Evolutionary conservation across 345 rosid genomes (phyloP).

Genomic region (Anacardium occidentale): DNA sequence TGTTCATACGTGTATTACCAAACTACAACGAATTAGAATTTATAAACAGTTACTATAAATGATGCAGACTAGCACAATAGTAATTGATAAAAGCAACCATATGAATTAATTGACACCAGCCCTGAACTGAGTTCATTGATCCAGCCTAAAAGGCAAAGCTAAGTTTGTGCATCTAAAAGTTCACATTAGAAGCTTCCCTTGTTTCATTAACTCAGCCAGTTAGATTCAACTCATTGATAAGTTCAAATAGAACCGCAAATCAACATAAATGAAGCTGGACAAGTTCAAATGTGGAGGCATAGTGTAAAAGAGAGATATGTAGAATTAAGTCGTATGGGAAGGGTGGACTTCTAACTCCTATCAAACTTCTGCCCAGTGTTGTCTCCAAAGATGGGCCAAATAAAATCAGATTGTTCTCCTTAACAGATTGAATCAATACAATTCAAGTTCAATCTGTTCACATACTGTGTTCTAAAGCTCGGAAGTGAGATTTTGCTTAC

Average conservation of each 20-base stretch:
- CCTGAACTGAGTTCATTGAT: neutral
- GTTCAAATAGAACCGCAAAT: neutral
- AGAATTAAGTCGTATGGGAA: neutral
- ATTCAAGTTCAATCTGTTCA: neutral
- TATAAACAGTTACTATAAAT: conserved; percentile 1
- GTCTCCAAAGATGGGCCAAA: neutral
- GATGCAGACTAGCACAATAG: neutral
- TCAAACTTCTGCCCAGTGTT: neutral
- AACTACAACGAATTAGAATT: conserved; percentile 19
- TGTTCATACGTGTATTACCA: conserved; percentile 75
- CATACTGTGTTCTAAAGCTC: neutral
- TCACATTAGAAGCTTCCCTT: neutral
- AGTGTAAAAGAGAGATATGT: neutral
- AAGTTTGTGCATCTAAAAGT: neutral
- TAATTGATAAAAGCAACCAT: neutral
- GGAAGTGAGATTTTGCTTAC: neutral
- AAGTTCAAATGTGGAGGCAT: neutral
- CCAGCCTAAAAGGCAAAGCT: neutral
- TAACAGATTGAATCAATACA: neutral
- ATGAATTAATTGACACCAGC: neutral
- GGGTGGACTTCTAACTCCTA: too few species aligned
- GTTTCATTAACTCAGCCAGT: neutral
- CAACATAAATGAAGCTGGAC: neutral
- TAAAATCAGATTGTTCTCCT: neutral
- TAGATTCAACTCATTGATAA: neutral